Base-by-base conservation (phyloP, 129 eudicot genomes). In the Heracleum sosnowskyi region DNA sequence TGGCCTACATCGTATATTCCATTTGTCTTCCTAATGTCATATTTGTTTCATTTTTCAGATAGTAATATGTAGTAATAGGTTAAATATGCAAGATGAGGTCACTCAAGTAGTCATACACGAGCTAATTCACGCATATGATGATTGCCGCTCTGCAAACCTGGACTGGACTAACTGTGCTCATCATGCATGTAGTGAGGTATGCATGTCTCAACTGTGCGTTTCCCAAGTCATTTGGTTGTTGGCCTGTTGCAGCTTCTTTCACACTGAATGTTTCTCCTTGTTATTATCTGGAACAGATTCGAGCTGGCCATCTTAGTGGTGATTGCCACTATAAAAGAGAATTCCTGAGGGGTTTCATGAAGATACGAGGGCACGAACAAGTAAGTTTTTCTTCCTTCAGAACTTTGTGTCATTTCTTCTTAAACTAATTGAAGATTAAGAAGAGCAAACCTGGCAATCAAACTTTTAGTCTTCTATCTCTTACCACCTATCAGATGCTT, bases 161-260 rank as follows among this genome's bases (percentile, higher is more conserved):
- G 91, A 92, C 79, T 96, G 97, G 99, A 24, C 85, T 49, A 84
- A 92, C 82, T 96, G 99, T 73, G 96, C 99, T 81, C 99, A 96
- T 83, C 97, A 90, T 85, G 97, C 99, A 17, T 96, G 97, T 86
- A 92, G 97, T 81, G 99, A 96, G 93, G 98, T 91, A 63, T 74
- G 80, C 62, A 75, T 49, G 41, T 28, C 69, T 44, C 33, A 44
- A 35, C 44, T 39, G 26, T 31, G 13, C 63, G 18, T 84, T 34
- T 39, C 34, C 37, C 22, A 55, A 44, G 29, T 29, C 45, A 8
- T 49, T 76, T 81, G 33, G 64, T 77, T 49, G 34, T 76, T 78
- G 73, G 64, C 68, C 34, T 60, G 68, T 33, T 82, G 68, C 64
- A 70, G 26, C 60, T 33, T 66, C 45, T 82, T 76, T 75, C 64